Base-by-base conservation (phyloP, 108 stramenopile species). In the Epithemia pelagica region DNA sequence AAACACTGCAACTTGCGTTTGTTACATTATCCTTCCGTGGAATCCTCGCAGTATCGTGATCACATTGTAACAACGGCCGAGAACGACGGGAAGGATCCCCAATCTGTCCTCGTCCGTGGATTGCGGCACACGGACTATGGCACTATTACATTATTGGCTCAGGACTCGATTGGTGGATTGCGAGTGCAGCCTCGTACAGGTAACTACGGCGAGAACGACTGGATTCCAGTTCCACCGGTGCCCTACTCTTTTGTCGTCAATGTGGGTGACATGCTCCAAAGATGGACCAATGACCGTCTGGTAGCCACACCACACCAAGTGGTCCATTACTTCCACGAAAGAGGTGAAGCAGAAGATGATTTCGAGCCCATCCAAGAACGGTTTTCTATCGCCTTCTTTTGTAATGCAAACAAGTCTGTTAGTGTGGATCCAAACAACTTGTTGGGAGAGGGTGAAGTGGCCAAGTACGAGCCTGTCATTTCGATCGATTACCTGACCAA, bases 91-190 rank as follows among this genome's bases (percentile, higher is more conserved):
- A n/a, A n/a, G n/a, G n/a, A n/a, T n/a, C n/a, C n/a, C n/a, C n/a
- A n/a, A n/a, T n/a, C n/a, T n/a, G n/a, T n/a, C n/a, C n/a, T n/a
- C n/a, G n/a, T n/a, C n/a, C n/a, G n/a, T n/a, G n/a, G n/a, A n/a
- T n/a, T n/a, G n/a, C n/a, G n/a, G 71, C 76, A 75, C 76, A 64
- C 79, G 67, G 58, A 81, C 71, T 64, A 79, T 67, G 83, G 83
- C 20, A 82, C 79, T 28, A 32, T 89, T 30, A 86, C 88, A 25
- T 51, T 89, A 22, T 67, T 89, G 2, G 61, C 52, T 1, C 85
- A 86, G 67, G 85, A 89, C 62, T 2, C 27, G 26, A 70, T 79
- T 25, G 82, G 81, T 28, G 88, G 88, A 2, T 65, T 88, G 19
- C 79, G 74, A 68, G 87, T 80, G 2, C 75, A 82, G 61, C 23